Evolutionary conservation across 345 rosid species (phyloP).

Genomic region (Theobroma cacao): DNA sequence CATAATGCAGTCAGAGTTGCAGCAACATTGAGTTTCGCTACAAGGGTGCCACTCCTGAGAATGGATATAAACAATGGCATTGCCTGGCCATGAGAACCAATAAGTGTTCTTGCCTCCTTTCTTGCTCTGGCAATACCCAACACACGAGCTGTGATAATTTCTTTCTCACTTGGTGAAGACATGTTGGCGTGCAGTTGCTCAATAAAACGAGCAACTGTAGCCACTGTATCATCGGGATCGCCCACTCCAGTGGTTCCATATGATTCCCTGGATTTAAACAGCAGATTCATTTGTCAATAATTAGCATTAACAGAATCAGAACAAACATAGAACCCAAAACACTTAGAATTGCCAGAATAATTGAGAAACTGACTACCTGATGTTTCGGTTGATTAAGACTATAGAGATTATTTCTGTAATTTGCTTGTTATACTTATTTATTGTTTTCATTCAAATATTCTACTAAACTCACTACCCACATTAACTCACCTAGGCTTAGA

Average conservation of each 20-base stretch:
- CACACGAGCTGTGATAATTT: slow-evolving; percentile 68
- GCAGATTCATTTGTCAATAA: neutral
- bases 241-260: slow-evolving; percentile 45
- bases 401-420: neutral
- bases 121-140: slow-evolving; percentile 62
- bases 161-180: slow-evolving; percentile 73
- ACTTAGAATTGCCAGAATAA: neutral
- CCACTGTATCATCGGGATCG: slow-evolving; percentile 55
- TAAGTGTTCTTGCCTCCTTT: slow-evolving; percentile 68
- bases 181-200: slow-evolving; percentile 72
- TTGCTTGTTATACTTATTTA: neutral
- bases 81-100: slow-evolving; percentile 74
- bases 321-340: neutral
- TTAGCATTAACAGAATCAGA: slow-evolving; percentile 6
- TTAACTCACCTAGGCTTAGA: slow-evolving; percentile 38
- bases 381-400: neutral
- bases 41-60: slow-evolving; percentile 66
- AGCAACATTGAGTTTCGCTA: slow-evolving; percentile 77
- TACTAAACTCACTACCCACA: neutral
- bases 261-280: slow-evolving; percentile 41
- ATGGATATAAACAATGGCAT: slow-evolving; percentile 84
- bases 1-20: slow-evolving; percentile 57
- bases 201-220: slow-evolving; percentile 59
- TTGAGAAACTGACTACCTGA: neutral
- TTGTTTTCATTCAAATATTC: neutral